phyloP scores from a whole-genome alignment of 306 rosid genomes.

The Trifolium repens region DNA sequence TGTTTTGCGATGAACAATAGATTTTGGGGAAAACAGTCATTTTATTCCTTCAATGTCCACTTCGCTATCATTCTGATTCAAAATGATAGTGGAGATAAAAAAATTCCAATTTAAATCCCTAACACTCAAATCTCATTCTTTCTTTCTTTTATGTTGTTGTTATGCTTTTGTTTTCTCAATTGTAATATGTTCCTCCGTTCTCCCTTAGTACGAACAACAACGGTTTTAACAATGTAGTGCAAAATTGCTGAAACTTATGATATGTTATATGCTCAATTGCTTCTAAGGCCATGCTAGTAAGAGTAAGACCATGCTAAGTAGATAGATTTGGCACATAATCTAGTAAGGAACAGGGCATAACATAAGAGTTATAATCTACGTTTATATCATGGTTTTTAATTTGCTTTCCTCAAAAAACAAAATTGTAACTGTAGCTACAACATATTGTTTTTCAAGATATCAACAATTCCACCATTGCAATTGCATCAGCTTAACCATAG shows the following conservation, averaged over 20 bases:
- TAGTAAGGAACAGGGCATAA: too few relatives aligned
- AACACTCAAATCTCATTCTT: too few relatives aligned
- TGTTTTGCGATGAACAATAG: too few relatives aligned
- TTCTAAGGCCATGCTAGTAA: background rate
- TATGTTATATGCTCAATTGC: constrained; percentile 12
- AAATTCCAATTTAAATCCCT: too few relatives aligned
- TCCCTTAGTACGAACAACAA: background rate
- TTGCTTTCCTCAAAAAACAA: background rate
- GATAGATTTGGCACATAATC: background rate
- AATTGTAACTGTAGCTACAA: background rate
- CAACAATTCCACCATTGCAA: background rate
- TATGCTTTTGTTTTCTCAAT: too few relatives aligned
- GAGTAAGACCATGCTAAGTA: background rate
- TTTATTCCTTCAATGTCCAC: too few relatives aligned
- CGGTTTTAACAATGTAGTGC: background rate
- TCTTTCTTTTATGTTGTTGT: too few relatives aligned
- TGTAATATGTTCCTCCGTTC: background rate
- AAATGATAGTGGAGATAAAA: too few relatives aligned
- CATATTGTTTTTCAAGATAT: background rate
- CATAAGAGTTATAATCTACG: too few relatives aligned
- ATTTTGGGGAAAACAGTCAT: too few relatives aligned
- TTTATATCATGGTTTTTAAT: background rate
- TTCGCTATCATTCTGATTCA: too few relatives aligned
- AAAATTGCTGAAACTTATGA: background rate
- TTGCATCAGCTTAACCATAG: background rate